phyloP scores from a whole-genome alignment of 768 basidiomycete genomes.

The Pleurotus djamor region DNA sequence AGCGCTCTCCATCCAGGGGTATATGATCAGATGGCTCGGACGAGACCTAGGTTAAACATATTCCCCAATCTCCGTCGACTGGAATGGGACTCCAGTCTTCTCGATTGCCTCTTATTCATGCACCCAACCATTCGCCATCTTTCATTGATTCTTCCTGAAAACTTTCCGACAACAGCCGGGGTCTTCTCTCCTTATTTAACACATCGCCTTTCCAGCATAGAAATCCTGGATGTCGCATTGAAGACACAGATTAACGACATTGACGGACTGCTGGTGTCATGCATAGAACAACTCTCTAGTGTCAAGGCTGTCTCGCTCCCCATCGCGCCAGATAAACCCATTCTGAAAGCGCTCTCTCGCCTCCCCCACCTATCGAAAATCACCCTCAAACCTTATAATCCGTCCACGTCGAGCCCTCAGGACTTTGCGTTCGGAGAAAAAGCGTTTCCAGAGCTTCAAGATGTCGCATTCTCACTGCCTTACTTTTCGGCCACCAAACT shows the following conservation, averaged over 20 bases:
- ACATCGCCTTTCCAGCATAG: not conserved
- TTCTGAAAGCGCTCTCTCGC: not conserved
- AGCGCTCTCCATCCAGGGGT: slow-evolving; percentile 26
- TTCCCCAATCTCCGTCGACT: slow-evolving; percentile 54
- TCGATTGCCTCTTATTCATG: not conserved
- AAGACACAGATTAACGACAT: not conserved
- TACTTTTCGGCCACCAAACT: not conserved
- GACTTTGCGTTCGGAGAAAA: not conserved
- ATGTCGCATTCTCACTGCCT: not conserved
- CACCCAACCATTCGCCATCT: not conserved
- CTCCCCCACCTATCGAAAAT: not conserved
- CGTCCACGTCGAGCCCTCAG: not conserved
- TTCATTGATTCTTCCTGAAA: not conserved
- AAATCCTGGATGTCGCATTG: not conserved
- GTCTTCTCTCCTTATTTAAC: not conserved
- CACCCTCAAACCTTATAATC: not conserved
- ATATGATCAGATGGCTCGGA: slow-evolving; percentile 56
- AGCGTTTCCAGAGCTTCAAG: not conserved
- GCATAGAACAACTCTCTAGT: not conserved
- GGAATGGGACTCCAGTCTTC: slow-evolving; percentile 31
- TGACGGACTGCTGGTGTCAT: not conserved
- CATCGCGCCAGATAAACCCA: not conserved
- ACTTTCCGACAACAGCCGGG: not conserved
- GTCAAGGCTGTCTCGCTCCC: not conserved
- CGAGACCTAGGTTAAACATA: slow-evolving; percentile 49